Percentiles rank a stretch among this genome's conserved stretches.
phyloP scores from a whole-genome alignment of 108 stramenopile genomes.

The Cyclotella sp. region DNA sequence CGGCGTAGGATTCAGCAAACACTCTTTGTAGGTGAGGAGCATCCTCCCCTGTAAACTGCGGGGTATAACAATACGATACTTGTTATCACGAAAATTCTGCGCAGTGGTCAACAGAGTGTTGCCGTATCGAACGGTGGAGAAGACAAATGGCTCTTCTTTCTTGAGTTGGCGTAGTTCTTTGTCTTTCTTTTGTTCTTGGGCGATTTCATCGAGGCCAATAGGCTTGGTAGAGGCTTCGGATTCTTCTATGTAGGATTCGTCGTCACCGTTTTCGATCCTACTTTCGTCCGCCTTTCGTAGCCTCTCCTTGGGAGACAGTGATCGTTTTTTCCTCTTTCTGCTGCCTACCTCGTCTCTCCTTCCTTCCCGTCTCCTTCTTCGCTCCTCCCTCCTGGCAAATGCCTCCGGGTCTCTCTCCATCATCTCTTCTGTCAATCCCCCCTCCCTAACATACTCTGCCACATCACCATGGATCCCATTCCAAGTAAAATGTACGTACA shows the following conservation, averaged over 20 bases:
- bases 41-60: slow-evolving; percentile 39
- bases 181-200: slow-evolving; percentile 43
- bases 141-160: slow-evolving; percentile 47
- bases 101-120: slow-evolving; percentile 40
- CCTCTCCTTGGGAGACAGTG: background rate
- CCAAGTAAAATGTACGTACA: slow-evolving; percentile 47
- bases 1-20: slow-evolving; percentile 40
- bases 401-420: slow-evolving; percentile 10
- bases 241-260: background rate
- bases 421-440: slow-evolving; percentile 46
- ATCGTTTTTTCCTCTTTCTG: background rate
- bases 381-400: background rate
- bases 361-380: background rate
- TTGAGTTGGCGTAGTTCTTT: slow-evolving; percentile 39
- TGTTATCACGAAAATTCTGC: slow-evolving; percentile 48
- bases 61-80: too few relatives aligned
- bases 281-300: slow-evolving; percentile 11
- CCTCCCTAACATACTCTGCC: slow-evolving; percentile 32
- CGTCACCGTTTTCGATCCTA: slow-evolving; percentile 7
- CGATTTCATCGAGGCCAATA: slow-evolving; percentile 47
- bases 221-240: slow-evolving; percentile 17
- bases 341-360: background rate
- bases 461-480: slow-evolving; percentile 43
- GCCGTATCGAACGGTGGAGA: slow-evolving; percentile 45
- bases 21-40: slow-evolving; percentile 40